These are phyloP conservation scores for Brassica nigra DNA, from an alignment of 345 rosid genomes.

Conservation along the genomic window DNA sequence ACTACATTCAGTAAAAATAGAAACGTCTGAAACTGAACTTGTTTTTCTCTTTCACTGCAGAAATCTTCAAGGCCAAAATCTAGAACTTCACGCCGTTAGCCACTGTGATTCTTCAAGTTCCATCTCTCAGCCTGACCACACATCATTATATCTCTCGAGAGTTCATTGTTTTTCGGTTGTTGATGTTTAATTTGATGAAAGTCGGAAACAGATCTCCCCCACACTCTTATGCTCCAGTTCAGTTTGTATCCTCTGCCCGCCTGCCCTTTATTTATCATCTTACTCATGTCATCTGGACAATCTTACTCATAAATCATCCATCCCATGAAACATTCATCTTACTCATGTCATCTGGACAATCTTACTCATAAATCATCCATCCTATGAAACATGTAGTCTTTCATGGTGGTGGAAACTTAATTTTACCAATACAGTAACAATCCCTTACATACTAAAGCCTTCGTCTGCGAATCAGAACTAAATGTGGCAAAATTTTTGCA, in stretches of 20 bases:
- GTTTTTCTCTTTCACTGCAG: conserved; percentile 45
- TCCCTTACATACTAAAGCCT: too few species aligned
- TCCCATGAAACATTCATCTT: too few species aligned
- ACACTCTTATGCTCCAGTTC: conserved; percentile 6
- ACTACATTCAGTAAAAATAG: conserved; percentile 34
- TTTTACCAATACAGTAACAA: too few species aligned
- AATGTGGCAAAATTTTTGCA: too few species aligned
- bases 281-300: too few species aligned
- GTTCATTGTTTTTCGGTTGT: conserved; percentile 7
- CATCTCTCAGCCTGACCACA: conserved; percentile 6
- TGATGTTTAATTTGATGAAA: conserved; percentile 18
- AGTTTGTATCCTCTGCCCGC: neutral
- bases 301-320: too few species aligned
- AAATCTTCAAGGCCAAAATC: conserved; percentile 79
- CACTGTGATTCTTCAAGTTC: neutral
- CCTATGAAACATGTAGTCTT: too few species aligned
- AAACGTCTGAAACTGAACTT: conserved; percentile 12
- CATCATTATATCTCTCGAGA: neutral
- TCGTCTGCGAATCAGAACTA: too few species aligned
- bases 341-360: too few species aligned
- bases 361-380: too few species aligned
- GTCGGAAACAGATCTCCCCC: neutral
- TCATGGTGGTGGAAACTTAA: too few species aligned
- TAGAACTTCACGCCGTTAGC: conserved; percentile 73
- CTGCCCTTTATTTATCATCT: too few species aligned